phyloP scores from a whole-genome alignment of 495 filamentous ascomycete species.

The Aspergillus bridgeri region DNA sequence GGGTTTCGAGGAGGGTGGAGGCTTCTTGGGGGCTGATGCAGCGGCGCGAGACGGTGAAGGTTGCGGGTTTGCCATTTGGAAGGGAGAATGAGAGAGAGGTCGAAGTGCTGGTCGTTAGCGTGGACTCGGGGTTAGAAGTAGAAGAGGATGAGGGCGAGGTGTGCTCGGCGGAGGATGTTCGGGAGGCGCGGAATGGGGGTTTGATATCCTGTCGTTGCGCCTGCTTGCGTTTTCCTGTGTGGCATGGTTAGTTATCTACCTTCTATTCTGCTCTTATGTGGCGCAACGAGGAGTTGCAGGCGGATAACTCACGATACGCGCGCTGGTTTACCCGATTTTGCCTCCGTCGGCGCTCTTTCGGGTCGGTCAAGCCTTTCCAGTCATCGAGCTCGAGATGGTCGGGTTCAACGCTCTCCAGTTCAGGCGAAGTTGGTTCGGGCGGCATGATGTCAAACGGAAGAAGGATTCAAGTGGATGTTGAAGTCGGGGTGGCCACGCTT shows the following conservation, averaged over 20 bases:
- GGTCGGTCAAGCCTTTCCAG: constrained; percentile 37
- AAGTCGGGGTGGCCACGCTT: no score
- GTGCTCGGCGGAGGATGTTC: constrained; percentile 5
- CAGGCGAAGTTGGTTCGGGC: neutral
- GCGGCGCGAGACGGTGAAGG: neutral
- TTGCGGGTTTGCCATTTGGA: neutral
- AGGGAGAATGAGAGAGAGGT: neutral
- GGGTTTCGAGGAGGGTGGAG: constrained; percentile 16
- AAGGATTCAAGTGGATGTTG: neutral
- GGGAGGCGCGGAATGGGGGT: neutral
- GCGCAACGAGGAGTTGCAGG: neutral
- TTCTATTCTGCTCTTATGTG: constrained; percentile 6
- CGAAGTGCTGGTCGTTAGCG: neutral
- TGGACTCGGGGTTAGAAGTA: neutral
- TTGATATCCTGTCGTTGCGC: constrained; percentile 9
- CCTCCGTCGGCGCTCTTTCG: constrained; percentile 34
- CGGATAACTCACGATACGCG: constrained; percentile 33
- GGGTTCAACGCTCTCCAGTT: neutral
- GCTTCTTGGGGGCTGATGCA: neutral
- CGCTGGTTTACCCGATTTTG: constrained; percentile 47
- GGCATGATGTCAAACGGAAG: neutral
- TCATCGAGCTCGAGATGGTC: constrained; percentile 21
- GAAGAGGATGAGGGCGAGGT: neutral
- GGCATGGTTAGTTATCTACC: neutral
- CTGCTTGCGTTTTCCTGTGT: constrained; percentile 21